phyloP scores from a whole-genome alignment of 305 asterid species.

The Solanum hybrid region DNA sequence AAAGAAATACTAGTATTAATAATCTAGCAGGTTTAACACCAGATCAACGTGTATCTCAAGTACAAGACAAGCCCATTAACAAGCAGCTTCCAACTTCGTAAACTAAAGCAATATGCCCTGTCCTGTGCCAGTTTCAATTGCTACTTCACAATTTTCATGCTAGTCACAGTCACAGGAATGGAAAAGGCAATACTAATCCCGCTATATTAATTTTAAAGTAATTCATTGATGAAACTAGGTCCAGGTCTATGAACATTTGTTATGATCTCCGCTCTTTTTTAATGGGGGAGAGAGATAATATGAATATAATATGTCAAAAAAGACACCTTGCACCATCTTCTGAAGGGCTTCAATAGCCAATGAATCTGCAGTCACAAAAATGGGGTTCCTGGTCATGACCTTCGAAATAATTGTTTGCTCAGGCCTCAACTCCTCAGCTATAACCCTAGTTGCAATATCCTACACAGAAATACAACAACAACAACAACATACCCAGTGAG shows the following conservation, averaged over 20 bases:
- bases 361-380: conserved; percentile 76
- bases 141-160: not conserved
- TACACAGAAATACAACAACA: conserved; percentile 13
- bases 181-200: not conserved
- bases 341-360: conserved; percentile 95
- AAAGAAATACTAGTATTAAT: not conserved
- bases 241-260: not conserved
- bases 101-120: not conserved
- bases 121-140: not conserved
- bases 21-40: not conserved
- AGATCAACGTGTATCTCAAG: not conserved
- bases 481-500: too few species aligned
- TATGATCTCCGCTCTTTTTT: not conserved
- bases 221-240: not conserved
- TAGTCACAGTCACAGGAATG: not conserved
- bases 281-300: not conserved
- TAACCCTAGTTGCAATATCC: conserved; percentile 94
- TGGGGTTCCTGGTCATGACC: conserved; percentile 94
- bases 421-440: conserved; percentile 91
- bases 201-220: not conserved
- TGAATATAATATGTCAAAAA: conserved; percentile 7
- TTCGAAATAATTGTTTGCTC: conserved; percentile 75
- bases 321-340: conserved; percentile 94
- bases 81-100: not conserved
- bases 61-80: not conserved